A percentile compares a stretch with the other conserved stretches of the same genome.
Conservation (phyloP, 768 basidiomycete species). For the Saitozyma podzolica region DNA sequence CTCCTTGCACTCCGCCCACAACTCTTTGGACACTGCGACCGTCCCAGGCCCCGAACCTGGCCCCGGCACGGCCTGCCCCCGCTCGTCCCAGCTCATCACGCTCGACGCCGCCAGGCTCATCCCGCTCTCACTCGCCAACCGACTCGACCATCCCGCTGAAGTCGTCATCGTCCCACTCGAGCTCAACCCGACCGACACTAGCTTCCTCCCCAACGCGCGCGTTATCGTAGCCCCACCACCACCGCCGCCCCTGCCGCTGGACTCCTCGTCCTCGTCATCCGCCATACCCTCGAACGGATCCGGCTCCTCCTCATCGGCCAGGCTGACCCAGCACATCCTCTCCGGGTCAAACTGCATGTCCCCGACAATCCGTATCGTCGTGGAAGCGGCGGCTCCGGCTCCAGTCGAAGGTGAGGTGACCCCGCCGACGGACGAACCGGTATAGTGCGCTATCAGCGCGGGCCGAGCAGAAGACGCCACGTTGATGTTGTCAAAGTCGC, state of each 20-base stretch:
- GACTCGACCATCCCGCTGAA: not conserved
- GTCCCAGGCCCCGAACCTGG: not conserved
- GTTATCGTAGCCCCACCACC: conserved; percentile 7
- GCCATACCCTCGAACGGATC: conserved; percentile 92
- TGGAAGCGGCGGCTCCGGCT: conserved; percentile 1
- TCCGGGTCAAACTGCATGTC: conserved; percentile 97
- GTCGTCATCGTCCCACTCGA: not conserved
- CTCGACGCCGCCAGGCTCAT: not conserved
- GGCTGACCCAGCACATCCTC: conserved; percentile 85
- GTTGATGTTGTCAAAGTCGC: conserved; percentile 80
- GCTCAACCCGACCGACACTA: conserved; percentile 6
- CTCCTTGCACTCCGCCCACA: conserved; percentile 67
- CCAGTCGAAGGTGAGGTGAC: conserved; percentile 1
- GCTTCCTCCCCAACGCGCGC: conserved; percentile 6
- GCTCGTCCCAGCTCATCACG: not conserved
- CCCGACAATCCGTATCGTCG: conserved; percentile 78
- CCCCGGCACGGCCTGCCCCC: conserved; percentile 9
- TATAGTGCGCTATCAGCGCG: conserved; percentile 90
- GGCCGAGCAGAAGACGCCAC: conserved; percentile 65
- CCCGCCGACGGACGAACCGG: conserved; percentile 56
- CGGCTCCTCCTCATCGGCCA: conserved; percentile 87
- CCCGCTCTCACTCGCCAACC: not conserved
- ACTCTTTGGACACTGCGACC: conserved; percentile 63
- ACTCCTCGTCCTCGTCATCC: conserved; percentile 74
- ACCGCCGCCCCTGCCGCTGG: conserved; percentile 63